Percentiles rank a stretch among this genome's conserved stretches.
Evolutionary conservation across 1,284 basidiomycete species (phyloP).

Genomic region (Ganoderma leucocontextum): DNA sequence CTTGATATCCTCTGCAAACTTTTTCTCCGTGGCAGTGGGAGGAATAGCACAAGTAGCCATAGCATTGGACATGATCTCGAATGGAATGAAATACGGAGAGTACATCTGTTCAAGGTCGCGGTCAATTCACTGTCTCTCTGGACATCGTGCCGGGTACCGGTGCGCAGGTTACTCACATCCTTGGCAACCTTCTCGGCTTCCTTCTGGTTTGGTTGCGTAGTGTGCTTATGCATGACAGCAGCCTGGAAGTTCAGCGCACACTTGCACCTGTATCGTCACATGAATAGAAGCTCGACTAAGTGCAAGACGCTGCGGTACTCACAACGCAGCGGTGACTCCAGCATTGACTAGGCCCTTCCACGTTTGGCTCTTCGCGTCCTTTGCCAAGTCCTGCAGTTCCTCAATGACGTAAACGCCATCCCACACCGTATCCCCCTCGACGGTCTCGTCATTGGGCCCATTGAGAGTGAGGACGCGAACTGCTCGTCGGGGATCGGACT

Average conservation of each 20-base stretch:
- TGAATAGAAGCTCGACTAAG: not conserved
- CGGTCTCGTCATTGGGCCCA: not conserved
- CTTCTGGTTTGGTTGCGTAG: too few species aligned
- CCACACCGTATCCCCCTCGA: constrained; percentile 20
- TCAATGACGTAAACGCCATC: constrained; percentile 10
- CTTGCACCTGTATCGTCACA: constrained; percentile 12
- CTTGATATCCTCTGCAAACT: constrained; percentile 16
- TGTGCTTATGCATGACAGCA: not conserved
- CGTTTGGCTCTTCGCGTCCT: constrained; percentile 9
- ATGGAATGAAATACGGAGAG: constrained; percentile 15
- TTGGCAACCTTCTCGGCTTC: not conserved
- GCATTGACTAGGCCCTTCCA: constrained; percentile 24
- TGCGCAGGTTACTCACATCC: not conserved
- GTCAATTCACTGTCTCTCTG: too few species aligned
- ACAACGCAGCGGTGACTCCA: constrained; percentile 18
- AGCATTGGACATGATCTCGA: constrained; percentile 19
- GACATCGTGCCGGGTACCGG: too few species aligned
- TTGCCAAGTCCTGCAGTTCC: too few species aligned
- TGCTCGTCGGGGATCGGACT: constrained; percentile 17
- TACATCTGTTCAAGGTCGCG: too few species aligned
- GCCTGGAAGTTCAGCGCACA: constrained; percentile 15
- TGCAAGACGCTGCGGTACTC: not conserved
- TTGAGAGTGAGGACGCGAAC: too few species aligned
- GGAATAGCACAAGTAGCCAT: not conserved
- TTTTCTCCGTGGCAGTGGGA: constrained; percentile 13